phyloP scores from a whole-genome alignment of 1,139 yeast species.

The Entelexis paramagnoliae region DNA sequence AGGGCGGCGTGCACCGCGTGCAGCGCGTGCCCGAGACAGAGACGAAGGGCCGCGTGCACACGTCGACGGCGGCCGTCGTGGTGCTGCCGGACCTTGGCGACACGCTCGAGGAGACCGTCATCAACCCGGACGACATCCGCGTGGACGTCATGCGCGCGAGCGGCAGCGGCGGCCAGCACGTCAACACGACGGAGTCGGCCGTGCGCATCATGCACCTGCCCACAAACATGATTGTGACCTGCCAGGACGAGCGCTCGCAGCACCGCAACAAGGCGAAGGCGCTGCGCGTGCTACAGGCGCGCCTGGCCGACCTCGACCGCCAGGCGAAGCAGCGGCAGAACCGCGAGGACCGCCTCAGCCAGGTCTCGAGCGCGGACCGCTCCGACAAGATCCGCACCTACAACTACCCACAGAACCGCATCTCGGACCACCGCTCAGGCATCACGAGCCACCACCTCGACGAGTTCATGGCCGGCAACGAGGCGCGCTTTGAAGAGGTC shows the following conservation, averaged over 20 bases:
- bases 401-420: constrained; percentile 81
- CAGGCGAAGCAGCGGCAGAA: constrained; percentile 56
- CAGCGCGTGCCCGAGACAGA: constrained; percentile 92
- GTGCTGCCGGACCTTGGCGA: constrained; percentile 78
- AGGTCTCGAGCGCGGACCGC: constrained; percentile 79
- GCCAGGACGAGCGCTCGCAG: constrained; percentile 94
- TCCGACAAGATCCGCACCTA: constrained; percentile 91
- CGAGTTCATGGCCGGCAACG: constrained; percentile 46
- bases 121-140: constrained; percentile 79
- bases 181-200: constrained; percentile 94
- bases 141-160: constrained; percentile 94
- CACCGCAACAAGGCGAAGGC: constrained; percentile 95
- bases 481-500: constrained; percentile 12
- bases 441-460: constrained; percentile 66
- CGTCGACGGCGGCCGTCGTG: constrained; percentile 92
- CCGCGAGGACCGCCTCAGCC: constrained; percentile 59
- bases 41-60: constrained; percentile 85
- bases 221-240: constrained; percentile 76
- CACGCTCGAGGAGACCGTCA: constrained; percentile 45
- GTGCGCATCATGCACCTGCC: constrained; percentile 89
- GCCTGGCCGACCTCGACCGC: constrained; percentile 73
- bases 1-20: constrained; percentile 93
- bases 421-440: constrained; percentile 90
- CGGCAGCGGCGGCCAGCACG: constrained; percentile 98
- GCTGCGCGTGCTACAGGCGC: constrained; percentile 64